These are phyloP conservation scores for Debaryomyces maramus DNA, from an alignment of 805 yeast genomes.

Conservation along the genomic window DNA sequence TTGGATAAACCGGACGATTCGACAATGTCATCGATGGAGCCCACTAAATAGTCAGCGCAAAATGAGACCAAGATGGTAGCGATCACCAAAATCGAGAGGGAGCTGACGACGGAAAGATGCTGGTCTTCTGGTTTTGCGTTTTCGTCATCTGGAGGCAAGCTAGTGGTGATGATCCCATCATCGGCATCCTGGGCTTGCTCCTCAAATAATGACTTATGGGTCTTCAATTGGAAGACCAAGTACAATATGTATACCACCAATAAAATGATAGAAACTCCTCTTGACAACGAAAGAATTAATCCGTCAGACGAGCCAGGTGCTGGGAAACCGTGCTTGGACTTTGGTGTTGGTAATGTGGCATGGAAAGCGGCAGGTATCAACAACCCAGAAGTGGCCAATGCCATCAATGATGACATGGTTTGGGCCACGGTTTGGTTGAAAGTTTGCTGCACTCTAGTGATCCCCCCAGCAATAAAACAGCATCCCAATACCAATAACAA, in stretches of 20 bases:
- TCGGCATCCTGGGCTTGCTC: constrained; percentile 34
- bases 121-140: constrained; percentile 20
- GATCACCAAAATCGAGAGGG: constrained; percentile 55
- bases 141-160: constrained; percentile 21
- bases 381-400: constrained; percentile 84
- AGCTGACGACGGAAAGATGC: constrained; percentile 52
- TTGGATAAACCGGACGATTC: constrained; percentile 82
- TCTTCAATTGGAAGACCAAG: constrained; percentile 82
- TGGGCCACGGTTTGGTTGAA: constrained; percentile 98
- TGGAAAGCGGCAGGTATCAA: constrained; percentile 96
- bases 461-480: constrained; percentile 91
- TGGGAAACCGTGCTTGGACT: constrained; percentile 40
- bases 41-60: constrained; percentile 92
- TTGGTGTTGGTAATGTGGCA: constrained; percentile 61
- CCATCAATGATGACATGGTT: constrained; percentile 93
- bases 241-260: constrained; percentile 76
- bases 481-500: constrained; percentile 90
- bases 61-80: constrained; percentile 81
- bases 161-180: constrained; percentile 37
- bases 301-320: constrained; percentile 38
- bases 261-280: constrained; percentile 82
- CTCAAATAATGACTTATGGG: constrained; percentile 80
- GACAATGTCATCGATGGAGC: constrained; percentile 89
- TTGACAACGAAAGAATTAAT: constrained; percentile 70
- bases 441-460: constrained; percentile 77